phyloP scores from a whole-genome alignment of 371 early-diverging fungal genomes.

The Zopfochytrium polystomum region DNA sequence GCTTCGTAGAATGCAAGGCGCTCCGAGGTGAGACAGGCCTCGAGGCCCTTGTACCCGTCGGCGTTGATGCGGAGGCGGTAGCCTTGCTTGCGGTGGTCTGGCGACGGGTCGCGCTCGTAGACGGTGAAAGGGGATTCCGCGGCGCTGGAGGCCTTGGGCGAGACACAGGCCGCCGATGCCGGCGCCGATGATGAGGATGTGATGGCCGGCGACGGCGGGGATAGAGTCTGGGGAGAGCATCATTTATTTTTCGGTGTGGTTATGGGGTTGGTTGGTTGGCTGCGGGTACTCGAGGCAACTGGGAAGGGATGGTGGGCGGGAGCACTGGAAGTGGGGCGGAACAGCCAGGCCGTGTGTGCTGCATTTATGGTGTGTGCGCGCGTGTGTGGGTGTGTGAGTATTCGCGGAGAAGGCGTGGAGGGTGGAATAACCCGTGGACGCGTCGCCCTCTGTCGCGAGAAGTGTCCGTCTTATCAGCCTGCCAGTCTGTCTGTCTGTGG shows the following conservation, averaged over 20 bases:
- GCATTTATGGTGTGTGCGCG: neutral
- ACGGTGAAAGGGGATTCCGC: constrained; percentile 33
- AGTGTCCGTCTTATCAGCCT: neutral
- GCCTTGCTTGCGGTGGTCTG: constrained; percentile 29
- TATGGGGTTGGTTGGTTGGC: neutral
- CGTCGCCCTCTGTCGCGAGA: neutral
- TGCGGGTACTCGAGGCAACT: neutral
- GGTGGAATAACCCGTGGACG: neutral
- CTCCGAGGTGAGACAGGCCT: neutral
- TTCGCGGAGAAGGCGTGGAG: neutral
- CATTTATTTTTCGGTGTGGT: too few species aligned
- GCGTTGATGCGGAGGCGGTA: constrained; percentile 12
- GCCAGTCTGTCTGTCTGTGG: neutral
- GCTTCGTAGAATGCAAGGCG: neutral
- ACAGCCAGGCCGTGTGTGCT: neutral
- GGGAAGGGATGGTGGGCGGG: neutral
- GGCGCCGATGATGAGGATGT: constrained; percentile 23
- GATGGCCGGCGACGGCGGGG: neutral
- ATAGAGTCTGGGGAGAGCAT: too few species aligned
- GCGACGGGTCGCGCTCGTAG: constrained; percentile 36
- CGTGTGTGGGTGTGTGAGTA: neutral
- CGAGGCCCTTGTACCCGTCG: neutral
- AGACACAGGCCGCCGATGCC: constrained; percentile 32
- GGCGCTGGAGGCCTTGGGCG: constrained; percentile 37
- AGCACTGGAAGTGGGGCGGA: neutral